Conservation (phyloP, 1,284 basidiomycete genomes). For the Exsudoporus floridanus region DNA sequence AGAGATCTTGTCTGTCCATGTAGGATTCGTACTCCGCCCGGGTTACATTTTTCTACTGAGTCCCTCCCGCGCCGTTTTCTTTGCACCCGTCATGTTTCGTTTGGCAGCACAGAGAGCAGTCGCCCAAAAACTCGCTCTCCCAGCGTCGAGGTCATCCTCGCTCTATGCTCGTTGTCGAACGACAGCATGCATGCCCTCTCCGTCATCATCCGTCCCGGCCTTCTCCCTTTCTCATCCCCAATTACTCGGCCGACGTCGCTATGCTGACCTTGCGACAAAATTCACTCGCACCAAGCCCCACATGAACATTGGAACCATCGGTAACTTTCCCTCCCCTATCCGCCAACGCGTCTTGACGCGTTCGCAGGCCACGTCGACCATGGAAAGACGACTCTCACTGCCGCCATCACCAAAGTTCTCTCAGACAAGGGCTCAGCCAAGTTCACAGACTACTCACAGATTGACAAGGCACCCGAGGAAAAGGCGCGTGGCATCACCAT, state of each 20-base stretch:
- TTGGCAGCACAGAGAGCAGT: conserved; percentile 53
- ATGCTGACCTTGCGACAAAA: conserved; percentile 72
- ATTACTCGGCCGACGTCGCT: conserved; percentile 46
- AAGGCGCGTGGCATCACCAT: conserved; percentile 99
- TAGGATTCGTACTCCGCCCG: conserved; percentile 33
- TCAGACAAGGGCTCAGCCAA: conserved; percentile 81
- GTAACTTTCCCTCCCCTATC: conserved; percentile 35
- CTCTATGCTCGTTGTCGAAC: conserved; percentile 37
- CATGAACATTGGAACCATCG: conserved; percentile 97
- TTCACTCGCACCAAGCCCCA: conserved; percentile 90
- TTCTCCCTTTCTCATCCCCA: neutral
- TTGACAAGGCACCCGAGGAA: conserved; percentile 99
- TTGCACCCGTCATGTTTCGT: conserved; percentile 42
- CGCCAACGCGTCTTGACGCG: conserved; percentile 19
- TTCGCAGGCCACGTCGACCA: conserved; percentile 84
- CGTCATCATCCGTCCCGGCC: conserved; percentile 9
- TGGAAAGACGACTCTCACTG: conserved; percentile 96
- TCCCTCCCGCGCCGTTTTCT: neutral
- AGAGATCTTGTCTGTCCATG: conserved; percentile 65
- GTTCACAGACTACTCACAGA: conserved; percentile 97
- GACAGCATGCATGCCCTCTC: conserved; percentile 17
- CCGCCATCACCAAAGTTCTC: conserved; percentile 97
- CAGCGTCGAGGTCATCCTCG: conserved; percentile 25
- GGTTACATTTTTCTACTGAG: neutral
- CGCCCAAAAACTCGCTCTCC: conserved; percentile 36